phyloP scores from a whole-genome alignment of 768 basidiomycete species.

The Termitomyces sp. region DNA sequence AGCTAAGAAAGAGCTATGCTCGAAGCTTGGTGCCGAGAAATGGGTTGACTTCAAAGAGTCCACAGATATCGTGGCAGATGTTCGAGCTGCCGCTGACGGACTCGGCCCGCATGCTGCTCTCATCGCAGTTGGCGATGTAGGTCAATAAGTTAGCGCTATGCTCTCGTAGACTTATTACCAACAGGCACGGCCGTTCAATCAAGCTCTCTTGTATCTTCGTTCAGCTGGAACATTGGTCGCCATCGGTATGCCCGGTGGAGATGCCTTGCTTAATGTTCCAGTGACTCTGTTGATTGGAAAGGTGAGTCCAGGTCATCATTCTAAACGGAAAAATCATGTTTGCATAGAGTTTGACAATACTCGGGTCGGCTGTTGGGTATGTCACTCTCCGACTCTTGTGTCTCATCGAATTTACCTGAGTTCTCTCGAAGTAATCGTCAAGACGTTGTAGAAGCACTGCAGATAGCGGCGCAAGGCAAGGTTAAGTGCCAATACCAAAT shows the following conservation, averaged over 20 bases:
- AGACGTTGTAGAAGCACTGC: constrained; percentile 73
- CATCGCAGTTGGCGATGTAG: constrained; percentile 48
- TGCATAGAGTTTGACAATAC: constrained; percentile 33
- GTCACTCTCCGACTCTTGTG: neutral
- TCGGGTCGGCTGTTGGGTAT: constrained; percentile 35
- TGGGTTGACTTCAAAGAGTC: constrained; percentile 74
- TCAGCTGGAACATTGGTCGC: constrained; percentile 63
- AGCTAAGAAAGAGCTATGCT: constrained; percentile 57
- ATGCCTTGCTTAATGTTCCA: constrained; percentile 46
- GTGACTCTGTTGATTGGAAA: constrained; percentile 34
- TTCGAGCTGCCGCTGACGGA: constrained; percentile 58
- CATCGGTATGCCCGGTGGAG: constrained; percentile 54
- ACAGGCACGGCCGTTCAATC: constrained; percentile 34
- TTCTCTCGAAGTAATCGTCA: constrained; percentile 52
- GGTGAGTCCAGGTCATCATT: constrained; percentile 14
- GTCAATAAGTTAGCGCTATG: constrained; percentile 8
- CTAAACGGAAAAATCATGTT: neutral
- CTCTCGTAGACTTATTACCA: neutral
- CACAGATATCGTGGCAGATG: constrained; percentile 52
- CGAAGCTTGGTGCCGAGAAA: constrained; percentile 50
- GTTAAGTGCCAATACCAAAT: constrained; percentile 52
- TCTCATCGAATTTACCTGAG: constrained; percentile 1
- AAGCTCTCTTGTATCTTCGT: constrained; percentile 67
- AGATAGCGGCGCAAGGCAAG: constrained; percentile 62
- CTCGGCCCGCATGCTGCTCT: constrained; percentile 66